Evolutionary conservation across 148 eudicot species (phyloP).

Genomic region (Linanthus parryae): DNA sequence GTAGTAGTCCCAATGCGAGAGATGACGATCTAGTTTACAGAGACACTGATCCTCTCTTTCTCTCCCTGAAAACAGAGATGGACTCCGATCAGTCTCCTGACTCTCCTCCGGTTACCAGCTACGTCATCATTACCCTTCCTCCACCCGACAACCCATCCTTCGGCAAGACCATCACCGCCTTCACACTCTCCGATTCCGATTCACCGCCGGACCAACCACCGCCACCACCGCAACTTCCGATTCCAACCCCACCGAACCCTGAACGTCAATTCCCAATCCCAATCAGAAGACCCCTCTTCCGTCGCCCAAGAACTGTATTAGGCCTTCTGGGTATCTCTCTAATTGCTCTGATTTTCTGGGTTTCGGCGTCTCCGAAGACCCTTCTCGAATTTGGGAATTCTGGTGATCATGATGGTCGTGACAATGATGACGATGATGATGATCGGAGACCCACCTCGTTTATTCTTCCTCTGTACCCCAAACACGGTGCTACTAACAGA

Average conservation of each 20-base stretch:
- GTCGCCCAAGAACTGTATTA: constrained; percentile 13
- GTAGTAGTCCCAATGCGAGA: no score
- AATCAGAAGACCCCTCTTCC: constrained; percentile 10
- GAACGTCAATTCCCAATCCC: constrained; percentile 7
- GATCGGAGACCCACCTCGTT: constrained; percentile 14
- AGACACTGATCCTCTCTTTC: no score
- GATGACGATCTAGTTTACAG: no score
- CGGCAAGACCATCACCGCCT: constrained; percentile 50
- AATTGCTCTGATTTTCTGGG: constrained; percentile 25
- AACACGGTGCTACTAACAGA: constrained; percentile 12
- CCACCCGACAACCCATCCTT: constrained; percentile 45
- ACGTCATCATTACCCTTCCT: constrained; percentile 43
- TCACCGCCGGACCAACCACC: constrained; percentile 5
- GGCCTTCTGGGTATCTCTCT: constrained; percentile 26
- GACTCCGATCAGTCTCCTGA: no score
- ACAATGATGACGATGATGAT: no score
- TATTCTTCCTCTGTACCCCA: constrained; percentile 32
- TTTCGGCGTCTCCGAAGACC: constrained; percentile 7
- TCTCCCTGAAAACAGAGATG: no score
- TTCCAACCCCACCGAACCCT: constrained; percentile 5
- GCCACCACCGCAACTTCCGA: constrained; percentile 7
- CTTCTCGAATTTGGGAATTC: constrained; percentile 16
- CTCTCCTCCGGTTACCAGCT: no score
- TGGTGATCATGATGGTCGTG: constrained; percentile 13
- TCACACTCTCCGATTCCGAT: constrained; percentile 25